Conservation (phyloP, 495 filamentous ascomycete genomes). For the Hyaloscypha variabilis region DNA sequence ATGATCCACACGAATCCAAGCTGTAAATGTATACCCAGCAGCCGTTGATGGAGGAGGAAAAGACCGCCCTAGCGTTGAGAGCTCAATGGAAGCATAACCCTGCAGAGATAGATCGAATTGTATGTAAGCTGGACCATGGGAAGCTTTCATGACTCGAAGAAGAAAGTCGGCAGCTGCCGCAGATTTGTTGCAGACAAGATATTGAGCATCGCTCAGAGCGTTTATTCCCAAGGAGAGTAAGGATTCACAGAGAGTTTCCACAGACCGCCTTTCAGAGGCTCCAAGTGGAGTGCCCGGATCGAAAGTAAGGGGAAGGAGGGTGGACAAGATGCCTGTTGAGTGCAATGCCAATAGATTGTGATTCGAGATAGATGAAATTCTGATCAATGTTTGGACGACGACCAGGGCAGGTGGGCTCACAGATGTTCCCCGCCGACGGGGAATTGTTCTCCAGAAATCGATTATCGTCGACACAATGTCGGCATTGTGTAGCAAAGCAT, state of each 20-base stretch:
- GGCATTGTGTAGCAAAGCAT: constrained; percentile 60
- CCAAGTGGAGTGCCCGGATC: constrained; percentile 45
- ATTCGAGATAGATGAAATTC: constrained; percentile 60
- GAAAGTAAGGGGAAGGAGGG: constrained; percentile 71
- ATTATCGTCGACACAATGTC: constrained; percentile 67
- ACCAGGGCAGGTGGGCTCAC: constrained; percentile 58
- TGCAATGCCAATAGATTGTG: constrained; percentile 79
- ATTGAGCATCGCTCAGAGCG: constrained; percentile 75
- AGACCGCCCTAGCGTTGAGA: constrained; percentile 75
- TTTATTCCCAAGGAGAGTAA: constrained; percentile 72
- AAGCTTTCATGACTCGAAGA: constrained; percentile 68
- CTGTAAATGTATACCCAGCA: constrained; percentile 82
- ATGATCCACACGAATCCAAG: constrained; percentile 84
- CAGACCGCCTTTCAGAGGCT: constrained; percentile 54
- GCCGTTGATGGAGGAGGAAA: constrained; percentile 78
- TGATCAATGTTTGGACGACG: constrained; percentile 56
- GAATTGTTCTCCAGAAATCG: constrained; percentile 66
- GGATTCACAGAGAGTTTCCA: constrained; percentile 59
- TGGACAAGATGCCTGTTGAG: constrained; percentile 72
- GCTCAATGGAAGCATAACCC: constrained; percentile 86
- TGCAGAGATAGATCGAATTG: constrained; percentile 91
- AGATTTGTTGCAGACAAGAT: constrained; percentile 68
- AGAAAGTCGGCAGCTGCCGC: constrained; percentile 70
- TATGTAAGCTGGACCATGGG: constrained; percentile 78
- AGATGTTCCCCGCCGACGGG: constrained; percentile 42